Evolutionary conservation across 352 stramenopile genomes (phyloP), one percentile per base, ranked within the genome.

Genomic region (Phytophthora boehmeriae): DNA sequence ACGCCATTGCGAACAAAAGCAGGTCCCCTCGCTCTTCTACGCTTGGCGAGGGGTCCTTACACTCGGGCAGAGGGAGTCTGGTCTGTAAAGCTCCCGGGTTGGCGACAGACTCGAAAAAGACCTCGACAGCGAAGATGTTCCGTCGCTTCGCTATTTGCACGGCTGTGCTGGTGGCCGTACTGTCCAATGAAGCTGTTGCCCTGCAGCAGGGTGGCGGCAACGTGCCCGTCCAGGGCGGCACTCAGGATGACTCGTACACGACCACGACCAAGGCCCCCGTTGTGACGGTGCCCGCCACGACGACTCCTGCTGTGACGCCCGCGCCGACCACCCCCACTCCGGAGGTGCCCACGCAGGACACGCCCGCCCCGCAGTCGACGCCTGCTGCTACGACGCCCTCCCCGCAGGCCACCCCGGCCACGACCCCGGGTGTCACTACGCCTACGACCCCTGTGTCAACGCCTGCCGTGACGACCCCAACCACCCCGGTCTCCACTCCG

Each of bases 141-240:
- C 59, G 59, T 35, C 72, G 71, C 44, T 35, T 76, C 23, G 63
- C 63, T 45, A 66, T 71, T 65, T 80, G 59, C 58, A 82, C 57
- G 68, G 71, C 52, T 64, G 68, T 69, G 65, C 54, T 76, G 22
- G 58, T 72, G 53, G 76, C 63, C 59, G 71, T 80, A 71, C 71
- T 67, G 63, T 75, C 63, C 48, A 70, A 76, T 58, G 59, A 76
- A 20, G 60, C 52, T 23, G 30, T 62, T 52, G 66, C 59, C 19
- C 35, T 72, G 47, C 30, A 62, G 45, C 67, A 69, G 38, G 57
- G 57, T 6, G 46, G 44, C 17, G 46, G 44, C 17, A 53, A 58
- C 19, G 64, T 59, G 39, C 48, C 58, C 14, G 23, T 39, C 13
- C 55, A 42, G 22, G 44, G 53, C 25, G 58, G 28, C 20, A 51